These are phyloP conservation scores for Paraurostyla sp. DNA, from an alignment of 73 alveolate species.

Conservation along the genomic window DNA sequence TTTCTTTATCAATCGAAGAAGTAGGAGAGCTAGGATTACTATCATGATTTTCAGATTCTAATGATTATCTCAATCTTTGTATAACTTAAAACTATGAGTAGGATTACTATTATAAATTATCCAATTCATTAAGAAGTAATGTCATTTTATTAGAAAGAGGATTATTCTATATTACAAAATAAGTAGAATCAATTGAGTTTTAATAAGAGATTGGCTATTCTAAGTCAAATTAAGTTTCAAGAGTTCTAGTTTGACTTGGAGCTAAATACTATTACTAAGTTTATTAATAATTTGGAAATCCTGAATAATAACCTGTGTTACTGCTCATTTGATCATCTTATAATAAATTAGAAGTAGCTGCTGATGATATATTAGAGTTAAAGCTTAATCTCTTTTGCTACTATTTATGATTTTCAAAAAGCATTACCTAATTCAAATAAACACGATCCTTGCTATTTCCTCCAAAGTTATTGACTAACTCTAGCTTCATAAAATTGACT, in stretches of 20 bases:
- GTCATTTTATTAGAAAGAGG: background rate
- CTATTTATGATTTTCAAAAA: background rate
- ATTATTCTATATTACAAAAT: background rate
- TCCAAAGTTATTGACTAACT: background rate
- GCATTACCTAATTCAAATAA: background rate
- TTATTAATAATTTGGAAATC: background rate
- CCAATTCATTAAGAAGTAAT: background rate
- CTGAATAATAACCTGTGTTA: background rate
- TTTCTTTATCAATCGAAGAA: no score
- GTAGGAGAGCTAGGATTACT: no score
- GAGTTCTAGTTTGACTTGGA: background rate
- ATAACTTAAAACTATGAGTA: background rate
- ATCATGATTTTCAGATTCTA: background rate
- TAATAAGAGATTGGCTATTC: conserved; percentile 23
- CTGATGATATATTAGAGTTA: background rate
- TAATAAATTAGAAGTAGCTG: background rate
- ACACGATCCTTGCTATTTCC: background rate
- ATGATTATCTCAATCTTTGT: background rate
- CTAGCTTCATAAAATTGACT: background rate
- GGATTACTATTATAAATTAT: background rate
- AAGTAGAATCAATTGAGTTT: conserved; percentile 15
- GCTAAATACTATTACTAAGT: background rate
- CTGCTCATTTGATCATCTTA: background rate
- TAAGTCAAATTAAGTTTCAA: conserved; percentile 14
- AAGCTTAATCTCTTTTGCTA: no score